These are phyloP conservation scores for Macroventuria anomochaeta DNA, from an alignment of 2,329 filamentous ascomycete genomes.

Conservation along the genomic window DNA sequence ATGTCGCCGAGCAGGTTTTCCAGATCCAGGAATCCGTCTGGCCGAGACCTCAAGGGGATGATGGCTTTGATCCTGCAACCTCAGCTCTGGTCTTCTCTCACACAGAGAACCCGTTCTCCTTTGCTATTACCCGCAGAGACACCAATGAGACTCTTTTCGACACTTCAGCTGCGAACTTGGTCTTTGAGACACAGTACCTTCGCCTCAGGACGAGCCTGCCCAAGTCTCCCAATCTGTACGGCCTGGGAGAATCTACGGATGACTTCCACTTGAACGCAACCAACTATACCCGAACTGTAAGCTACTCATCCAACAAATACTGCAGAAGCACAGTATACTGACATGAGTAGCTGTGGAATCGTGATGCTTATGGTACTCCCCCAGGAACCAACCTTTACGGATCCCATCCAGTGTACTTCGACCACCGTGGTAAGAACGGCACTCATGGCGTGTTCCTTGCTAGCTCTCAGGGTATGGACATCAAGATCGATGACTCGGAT, in stretches of 20 bases:
- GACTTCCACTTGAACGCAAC: slow-evolving; percentile 70
- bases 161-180: slow-evolving; percentile 68
- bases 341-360: slow-evolving; percentile 67
- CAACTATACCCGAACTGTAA: slow-evolving; percentile 64
- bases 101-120: slow-evolving; percentile 68
- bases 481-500: slow-evolving; percentile 71
- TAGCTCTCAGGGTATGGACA: slow-evolving; percentile 65
- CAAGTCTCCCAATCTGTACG: slow-evolving; percentile 72
- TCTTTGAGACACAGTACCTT: slow-evolving; percentile 80
- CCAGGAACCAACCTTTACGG: slow-evolving; percentile 72
- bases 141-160: slow-evolving; percentile 70
- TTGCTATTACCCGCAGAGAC: slow-evolving; percentile 64
- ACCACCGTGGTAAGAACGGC: slow-evolving; percentile 63
- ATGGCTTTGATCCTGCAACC: slow-evolving; percentile 31
- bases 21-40: slow-evolving; percentile 75
- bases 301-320: slow-evolving; percentile 48
- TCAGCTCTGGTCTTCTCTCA: slow-evolving; percentile 63
- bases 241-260: slow-evolving; percentile 78
- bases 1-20: slow-evolving; percentile 71
- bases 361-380: slow-evolving; percentile 69
- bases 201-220: slow-evolving; percentile 74
- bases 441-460: slow-evolving; percentile 48
- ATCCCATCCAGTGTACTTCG: slow-evolving; percentile 76
- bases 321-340: slow-evolving; percentile 32
- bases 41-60: slow-evolving; percentile 60